A percentile compares a stretch with the other conserved stretches of the same genome.
These are phyloP conservation scores for Cucumis hystrix DNA, from an alignment of 306 rosid species.

Conservation along the genomic window DNA sequence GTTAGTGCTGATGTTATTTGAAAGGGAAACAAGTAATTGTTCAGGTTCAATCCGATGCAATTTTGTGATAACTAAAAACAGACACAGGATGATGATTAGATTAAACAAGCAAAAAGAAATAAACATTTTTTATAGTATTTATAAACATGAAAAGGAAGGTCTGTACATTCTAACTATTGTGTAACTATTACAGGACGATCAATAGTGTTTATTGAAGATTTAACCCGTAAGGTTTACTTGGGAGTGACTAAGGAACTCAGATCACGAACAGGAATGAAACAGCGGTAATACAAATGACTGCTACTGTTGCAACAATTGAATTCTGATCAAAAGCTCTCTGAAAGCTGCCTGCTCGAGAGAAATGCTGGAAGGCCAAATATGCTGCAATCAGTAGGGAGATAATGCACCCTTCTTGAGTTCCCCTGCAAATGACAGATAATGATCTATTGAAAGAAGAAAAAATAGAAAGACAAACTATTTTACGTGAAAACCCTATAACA, in stretches of 20 bases:
- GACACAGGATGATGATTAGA: background rate
- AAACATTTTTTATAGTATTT: background rate
- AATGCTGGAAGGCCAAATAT: slow-evolving; percentile 89
- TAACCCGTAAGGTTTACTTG: background rate
- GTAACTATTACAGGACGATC: background rate
- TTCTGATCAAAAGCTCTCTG: slow-evolving; percentile 72
- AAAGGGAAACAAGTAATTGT: background rate
- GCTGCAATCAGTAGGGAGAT: slow-evolving; percentile 53
- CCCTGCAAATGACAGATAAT: slow-evolving; percentile 33
- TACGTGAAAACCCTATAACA: no score
- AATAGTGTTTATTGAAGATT: background rate
- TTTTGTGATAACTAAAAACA: background rate
- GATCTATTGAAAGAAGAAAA: no score
- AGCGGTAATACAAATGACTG: slow-evolving; percentile 31
- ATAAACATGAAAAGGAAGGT: background rate
- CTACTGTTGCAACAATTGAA: slow-evolving; percentile 69
- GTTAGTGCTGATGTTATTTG: background rate
- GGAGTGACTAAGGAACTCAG: slow-evolving; percentile 16
- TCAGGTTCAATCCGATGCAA: background rate
- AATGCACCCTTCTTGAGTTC: slow-evolving; percentile 63
- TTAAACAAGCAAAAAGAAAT: background rate
- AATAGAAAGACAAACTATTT: no score
- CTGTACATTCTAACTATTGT: background rate
- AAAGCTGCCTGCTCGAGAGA: slow-evolving; percentile 58
- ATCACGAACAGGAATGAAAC: slow-evolving; percentile 47